A percentile compares a stretch with the other conserved stretches of the same genome.
These are phyloP conservation scores for Trichocladium uniseriatum DNA, from an alignment of 495 filamentous ascomycete species.

Conservation along the genomic window DNA sequence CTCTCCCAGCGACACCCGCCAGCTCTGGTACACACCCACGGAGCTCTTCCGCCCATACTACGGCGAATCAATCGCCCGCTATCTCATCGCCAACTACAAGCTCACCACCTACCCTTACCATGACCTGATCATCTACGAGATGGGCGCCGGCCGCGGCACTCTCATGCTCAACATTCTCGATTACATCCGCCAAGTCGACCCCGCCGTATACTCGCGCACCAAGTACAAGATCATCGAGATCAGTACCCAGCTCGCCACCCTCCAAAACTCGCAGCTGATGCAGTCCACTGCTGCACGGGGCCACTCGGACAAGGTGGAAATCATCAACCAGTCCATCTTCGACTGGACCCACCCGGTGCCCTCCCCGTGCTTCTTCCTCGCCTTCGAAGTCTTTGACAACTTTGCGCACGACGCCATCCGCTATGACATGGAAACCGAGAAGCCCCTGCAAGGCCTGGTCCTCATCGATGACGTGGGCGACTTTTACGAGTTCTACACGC, in stretches of 20 bases:
- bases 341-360: conserved; percentile 81
- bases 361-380: conserved; percentile 92
- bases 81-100: conserved; percentile 92
- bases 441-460: conserved; percentile 75
- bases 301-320: conserved; percentile 80
- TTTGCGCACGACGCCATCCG: conserved; percentile 92
- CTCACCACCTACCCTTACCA: conserved; percentile 88
- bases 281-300: conserved; percentile 54
- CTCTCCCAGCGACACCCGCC: conserved; percentile 58
- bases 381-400: conserved; percentile 98
- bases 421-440: conserved; percentile 66
- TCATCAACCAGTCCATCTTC: conserved; percentile 91
- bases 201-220: conserved; percentile 87
- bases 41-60: conserved; percentile 96
- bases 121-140: conserved; percentile 97
- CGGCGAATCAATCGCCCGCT: conserved; percentile 89
- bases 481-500: conserved; percentile 86
- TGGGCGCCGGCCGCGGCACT: conserved; percentile 95
- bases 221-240: conserved; percentile 96
- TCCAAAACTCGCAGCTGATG: conserved; percentile 64
- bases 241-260: conserved; percentile 61
- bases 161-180: conserved; percentile 97
- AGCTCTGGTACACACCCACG: conserved; percentile 97
- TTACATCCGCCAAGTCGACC: conserved; percentile 83
- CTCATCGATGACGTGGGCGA: conserved; percentile 79